Conservation (phyloP, 352 stramenopile genomes). For the Pythium phragmitis region DNA sequence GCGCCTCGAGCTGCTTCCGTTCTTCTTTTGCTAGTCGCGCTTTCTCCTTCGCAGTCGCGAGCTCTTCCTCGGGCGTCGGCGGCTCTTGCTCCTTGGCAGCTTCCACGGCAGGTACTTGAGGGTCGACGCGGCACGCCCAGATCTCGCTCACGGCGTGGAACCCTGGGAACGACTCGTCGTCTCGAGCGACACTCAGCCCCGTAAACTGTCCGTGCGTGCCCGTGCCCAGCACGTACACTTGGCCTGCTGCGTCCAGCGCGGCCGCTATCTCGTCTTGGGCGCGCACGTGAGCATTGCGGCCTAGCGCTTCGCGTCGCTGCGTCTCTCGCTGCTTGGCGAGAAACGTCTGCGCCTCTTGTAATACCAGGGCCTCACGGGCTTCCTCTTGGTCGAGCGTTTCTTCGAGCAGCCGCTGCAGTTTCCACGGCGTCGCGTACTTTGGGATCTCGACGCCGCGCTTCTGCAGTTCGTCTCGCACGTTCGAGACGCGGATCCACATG, state of each 20-base stretch:
- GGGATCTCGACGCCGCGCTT: constrained; percentile 88
- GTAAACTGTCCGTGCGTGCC: constrained; percentile 86
- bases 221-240: constrained; percentile 92
- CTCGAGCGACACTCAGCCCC: constrained; percentile 40
- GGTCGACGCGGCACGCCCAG: constrained; percentile 51
- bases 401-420: constrained; percentile 87
- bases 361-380: constrained; percentile 63
- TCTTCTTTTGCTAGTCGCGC: constrained; percentile 12
- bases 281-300: constrained; percentile 53
- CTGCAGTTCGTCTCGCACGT: constrained; percentile 80
- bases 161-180: constrained; percentile 60
- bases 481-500: constrained; percentile 86
- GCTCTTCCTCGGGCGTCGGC: background rate
- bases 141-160: constrained; percentile 65
- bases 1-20: background rate
- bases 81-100: background rate
- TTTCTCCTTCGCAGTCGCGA: constrained; percentile 8
- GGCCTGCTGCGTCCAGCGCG: constrained; percentile 89
- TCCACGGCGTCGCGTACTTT: constrained; percentile 78
- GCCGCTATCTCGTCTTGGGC: constrained; percentile 81
- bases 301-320: constrained; percentile 46
- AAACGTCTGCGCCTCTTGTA: constrained; percentile 80
- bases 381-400: constrained; percentile 91
- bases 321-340: constrained; percentile 72
- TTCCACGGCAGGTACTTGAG: constrained; percentile 9